Conservation (phyloP, 2,329 filamentous ascomycete species). For the Fusarium cyanostomum region DNA sequence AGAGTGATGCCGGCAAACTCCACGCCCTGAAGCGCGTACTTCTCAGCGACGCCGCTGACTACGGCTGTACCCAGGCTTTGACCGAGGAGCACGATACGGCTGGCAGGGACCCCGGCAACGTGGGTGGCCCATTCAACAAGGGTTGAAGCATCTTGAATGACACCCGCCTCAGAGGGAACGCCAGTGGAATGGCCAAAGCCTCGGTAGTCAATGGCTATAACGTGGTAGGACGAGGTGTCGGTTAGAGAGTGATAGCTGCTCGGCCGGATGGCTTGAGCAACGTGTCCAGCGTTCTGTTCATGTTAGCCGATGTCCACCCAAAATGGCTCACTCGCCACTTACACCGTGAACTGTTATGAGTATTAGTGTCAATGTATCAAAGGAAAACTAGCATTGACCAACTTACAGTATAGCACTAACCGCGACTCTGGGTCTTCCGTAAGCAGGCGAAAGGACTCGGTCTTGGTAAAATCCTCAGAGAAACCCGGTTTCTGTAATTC, state of each 20-base stretch:
- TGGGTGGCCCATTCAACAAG: slow-evolving; percentile 77
- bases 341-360: slow-evolving; percentile 67
- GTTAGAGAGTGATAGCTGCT: slow-evolving; percentile 81
- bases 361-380: slow-evolving; percentile 15
- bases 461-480: slow-evolving; percentile 62
- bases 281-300: slow-evolving; percentile 80
- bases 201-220: slow-evolving; percentile 90
- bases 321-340: slow-evolving; percentile 43
- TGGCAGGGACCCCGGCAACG: slow-evolving; percentile 70
- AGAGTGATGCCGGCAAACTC: slow-evolving; percentile 84
- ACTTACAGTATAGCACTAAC: slow-evolving; percentile 71
- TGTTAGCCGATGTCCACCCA: slow-evolving; percentile 25
- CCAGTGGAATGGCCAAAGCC: slow-evolving; percentile 87
- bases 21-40: slow-evolving; percentile 67
- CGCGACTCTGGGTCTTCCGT: slow-evolving; percentile 70
- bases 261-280: slow-evolving; percentile 81
- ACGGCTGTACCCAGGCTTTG: slow-evolving; percentile 92
- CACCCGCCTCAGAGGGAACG: slow-evolving; percentile 79
- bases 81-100: slow-evolving; percentile 81
- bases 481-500: slow-evolving; percentile 61
- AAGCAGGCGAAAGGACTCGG: slow-evolving; percentile 69
- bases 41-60: slow-evolving; percentile 76
- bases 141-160: slow-evolving; percentile 81
- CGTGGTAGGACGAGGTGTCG: slow-evolving; percentile 77
- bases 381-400: slow-evolving; percentile 6